Evolutionary conservation across 2,329 filamentous ascomycete species (phyloP), one percentile per base, ranked within the genome.

Genomic region (Penicillium palitans): DNA sequence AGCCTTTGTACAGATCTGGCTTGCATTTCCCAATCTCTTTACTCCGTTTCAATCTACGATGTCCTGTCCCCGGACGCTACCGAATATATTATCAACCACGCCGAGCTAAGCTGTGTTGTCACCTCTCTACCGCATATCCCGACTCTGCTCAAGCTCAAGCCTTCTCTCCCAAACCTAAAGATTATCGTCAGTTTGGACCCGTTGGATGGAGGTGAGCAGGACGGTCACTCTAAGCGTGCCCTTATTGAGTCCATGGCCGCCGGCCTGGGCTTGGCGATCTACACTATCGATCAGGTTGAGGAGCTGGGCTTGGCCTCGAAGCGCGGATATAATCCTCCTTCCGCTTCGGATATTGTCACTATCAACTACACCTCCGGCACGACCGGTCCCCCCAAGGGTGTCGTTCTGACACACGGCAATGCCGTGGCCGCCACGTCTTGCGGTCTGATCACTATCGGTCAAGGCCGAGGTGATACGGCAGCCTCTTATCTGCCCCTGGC

Each of bases 61-160:
- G 97, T 93, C 13, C 85, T 99, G 6, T 93, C 93, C 10, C 89
- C 93, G 13, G 91, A 96, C 66, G 86, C 93, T 2, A 93, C 90
- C 57, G 92, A 98, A 78, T 98, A 90, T 79, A 97, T 99, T 76
- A 89, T 98, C 79, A 96, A 96, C 76, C 93, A 98, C 74, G 86
- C 91, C 55, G 83, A 87, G 61, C 80, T 98, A 57, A 76, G 82
- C 58, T 90, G 87, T 69, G 86, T 98, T 40, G 87, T 89, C 62
- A 88, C 90, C 58, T 92, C 90, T 29, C 80, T 97, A 46, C 86
- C 87, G 44, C 93, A 96, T 70, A 87, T 97, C 53, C 87, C 91
- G 2, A 85, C 87, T 17, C 83, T 97, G 55, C 81, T 97, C 61
- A 93, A 92, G 80, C 80, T 97, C 65, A 87, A 87, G 66, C 81